Base-by-base conservation (phyloP, 2,329 filamentous ascomycete species). In the Aureobasidium lini region DNA sequence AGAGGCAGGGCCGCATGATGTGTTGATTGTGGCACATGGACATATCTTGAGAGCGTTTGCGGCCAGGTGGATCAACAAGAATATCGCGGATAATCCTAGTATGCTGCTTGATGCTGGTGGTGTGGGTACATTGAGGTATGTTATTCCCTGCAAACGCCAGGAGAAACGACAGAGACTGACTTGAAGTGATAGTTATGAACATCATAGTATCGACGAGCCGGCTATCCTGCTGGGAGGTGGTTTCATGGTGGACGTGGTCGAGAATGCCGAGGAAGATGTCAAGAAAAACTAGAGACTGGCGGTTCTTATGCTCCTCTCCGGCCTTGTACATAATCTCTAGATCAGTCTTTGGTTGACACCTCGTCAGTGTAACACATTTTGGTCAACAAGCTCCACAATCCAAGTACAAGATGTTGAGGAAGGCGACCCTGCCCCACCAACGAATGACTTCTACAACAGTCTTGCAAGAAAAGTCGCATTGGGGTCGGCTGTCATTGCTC, bases 31-130 rank as follows among this genome's bases (percentile, higher is more conserved):
- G 6, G 92, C 90, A 23, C 92, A 96, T 70, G 92, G 92, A 0
- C 92, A 96, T 75, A 93, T 96, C 60, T 76, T 96, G 57, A 81
- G 92, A 15, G 89, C 90, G 0, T 90, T 96, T 71, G 91, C 92
- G 6, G 89, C 93, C 78, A 81, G 91, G 34, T 96, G 92, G 92
- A 81, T 86, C 0, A 84, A 84, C 0, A 88, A 88, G 75, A 79
- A 83, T 11, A 77, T 96, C 61, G 81, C 84, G 58, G 86, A 90
- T 52, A 90, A 88, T 7, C 88, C 90, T 40, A 83, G 85, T 6
- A 84, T 96, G 70, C 78, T 96, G 62, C 76, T 96, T n/a, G 92
- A 96, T 71, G 77, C 78, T 4, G 78, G 78, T 2, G 77, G 78
- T 47, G 78, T 81, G 42, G 78, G 78, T 7, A 80, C 77, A 37